Conservation (phyloP, 139 green algal genomes). For the Micractinium conductrix region DNA sequence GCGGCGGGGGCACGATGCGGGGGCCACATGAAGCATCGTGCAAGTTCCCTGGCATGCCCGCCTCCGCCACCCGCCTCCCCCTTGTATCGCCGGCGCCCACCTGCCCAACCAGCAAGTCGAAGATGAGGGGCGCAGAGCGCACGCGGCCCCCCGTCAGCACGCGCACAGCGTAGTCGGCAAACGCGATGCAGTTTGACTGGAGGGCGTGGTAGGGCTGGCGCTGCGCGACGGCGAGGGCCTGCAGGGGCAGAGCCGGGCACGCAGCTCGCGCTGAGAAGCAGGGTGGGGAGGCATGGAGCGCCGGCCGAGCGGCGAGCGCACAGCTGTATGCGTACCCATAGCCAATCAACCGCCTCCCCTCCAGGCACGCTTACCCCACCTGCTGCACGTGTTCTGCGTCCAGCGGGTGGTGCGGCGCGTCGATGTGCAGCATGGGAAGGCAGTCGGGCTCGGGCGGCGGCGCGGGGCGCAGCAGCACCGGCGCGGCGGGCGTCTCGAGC, state of each 20-base stretch:
- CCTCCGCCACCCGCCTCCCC: too few species aligned
- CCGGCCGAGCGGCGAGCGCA: not conserved
- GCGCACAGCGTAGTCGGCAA: constrained; percentile 48
- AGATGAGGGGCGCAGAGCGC: constrained; percentile 49
- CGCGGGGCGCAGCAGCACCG: constrained; percentile 25
- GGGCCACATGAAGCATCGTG: too few species aligned
- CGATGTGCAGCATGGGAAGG: constrained; percentile 56
- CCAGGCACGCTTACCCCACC: not conserved
- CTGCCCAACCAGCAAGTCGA: constrained; percentile 42
- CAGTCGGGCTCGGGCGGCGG: constrained; percentile 8
- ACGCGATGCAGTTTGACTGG: constrained; percentile 58
- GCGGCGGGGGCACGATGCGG: too few species aligned
- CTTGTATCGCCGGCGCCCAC: not conserved
- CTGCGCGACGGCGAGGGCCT: constrained; percentile 47
- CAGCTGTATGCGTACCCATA: not conserved
- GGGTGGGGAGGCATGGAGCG: not conserved
- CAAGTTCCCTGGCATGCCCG: too few species aligned
- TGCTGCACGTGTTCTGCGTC: constrained; percentile 33
- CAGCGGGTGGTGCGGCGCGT: not conserved
- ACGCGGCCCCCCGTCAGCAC: constrained; percentile 47
- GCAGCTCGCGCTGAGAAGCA: too few species aligned
- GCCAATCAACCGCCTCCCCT: not conserved
- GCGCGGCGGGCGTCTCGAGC: not conserved
- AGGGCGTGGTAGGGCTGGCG: constrained; percentile 48
- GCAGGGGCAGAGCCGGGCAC: too few species aligned